Evolutionary conservation across 345 rosid genomes (phyloP), one percentile per base, ranked within the genome.

Genomic region (Microcos paniculata): DNA sequence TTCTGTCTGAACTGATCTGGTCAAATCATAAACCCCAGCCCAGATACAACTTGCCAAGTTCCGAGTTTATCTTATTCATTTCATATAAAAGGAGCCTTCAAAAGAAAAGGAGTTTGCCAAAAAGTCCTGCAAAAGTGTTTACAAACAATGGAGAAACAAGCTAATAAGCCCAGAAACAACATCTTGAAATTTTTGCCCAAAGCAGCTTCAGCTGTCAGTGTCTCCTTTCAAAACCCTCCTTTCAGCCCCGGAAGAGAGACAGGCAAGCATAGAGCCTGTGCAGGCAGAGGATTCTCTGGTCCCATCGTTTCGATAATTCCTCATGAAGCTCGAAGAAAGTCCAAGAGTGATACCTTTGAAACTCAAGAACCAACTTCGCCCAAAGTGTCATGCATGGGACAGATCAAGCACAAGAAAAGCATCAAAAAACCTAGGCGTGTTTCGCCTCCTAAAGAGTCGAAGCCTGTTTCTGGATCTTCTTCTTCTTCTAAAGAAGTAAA

Each of bases 361-460:
- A 76, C 80, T 8, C 82, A 85, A 23, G 96, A 92, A 57, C 98
- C 98, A 10, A 86, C 87, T 21, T 94, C 98, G 5, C 98, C 98
- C 7, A 94, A 94, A 78, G 84, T 94, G 46, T 94, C 98, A 0
- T 94, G 98, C 71, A 92, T 94, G 80, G 98, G 98, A 19, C 94
- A 92, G 73, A 89, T 94, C 90, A 94, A 94, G 84, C 85, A 82
- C 65, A 88, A 80, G 82, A 87, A 87, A 70, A 84, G 75, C 35
- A 78, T 75, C 42, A 40, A 52, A 3, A 77, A 76, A 42, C 57
- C 67, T 16, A 76, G 75, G 38, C 62, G 66, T 0, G 53, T 57
- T 26, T 49, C 67, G 40, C 64, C 21, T 71, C 77, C 83, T 5
- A 73, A 77, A 77, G 74, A 78, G 46, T 24, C 62, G 23, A 75